Evolutionary conservation across 441 rosid species (phyloP), one percentile per base, ranked within the genome.

Genomic region (Omphalea diandra): DNA sequence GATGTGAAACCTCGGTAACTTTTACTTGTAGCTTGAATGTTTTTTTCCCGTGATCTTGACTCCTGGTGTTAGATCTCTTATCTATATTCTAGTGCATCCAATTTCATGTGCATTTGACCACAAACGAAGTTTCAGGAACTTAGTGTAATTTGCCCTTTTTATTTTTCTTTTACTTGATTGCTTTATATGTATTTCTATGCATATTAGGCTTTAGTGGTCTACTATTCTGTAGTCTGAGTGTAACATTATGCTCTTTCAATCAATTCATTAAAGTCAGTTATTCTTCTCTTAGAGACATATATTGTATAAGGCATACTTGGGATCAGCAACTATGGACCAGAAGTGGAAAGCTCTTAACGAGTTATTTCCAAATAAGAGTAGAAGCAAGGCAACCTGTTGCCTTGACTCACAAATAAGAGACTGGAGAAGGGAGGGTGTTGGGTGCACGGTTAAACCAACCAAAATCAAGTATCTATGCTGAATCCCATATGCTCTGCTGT

Each of bases 1-100:
- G 86, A 88, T 77, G 94, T 88, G 78, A 88, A 88, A 79, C 90
- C 94, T 64, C 83, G 87, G 93, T 88, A 83, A 71, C 18, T 33
- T 46, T 58, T 58, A 41, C 32, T 54, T 56, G 31, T 32, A 33
- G 12, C 33, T 47, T 38, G 53, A 10, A 22, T 32, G 32, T n/a
- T 32, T 60, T 36, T 15, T 44, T 12, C 2, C 0, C 24, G n/a
- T 22, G 27, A 33, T 66, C 47, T 66, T 38, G 46, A 9, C 46
- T 60, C 8, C 18, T 38, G 18, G 15, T 60, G 3, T 60, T 38
- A 20, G 64, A 32, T n/a, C 7, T 27, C 18, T 5, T 55, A 1
- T 50, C 10, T 14, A 35, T n/a, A n/a, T n/a, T n/a, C n/a, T n/a
- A n/a, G n/a, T n/a, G n/a, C n/a, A n/a, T n/a, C n/a, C n/a, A 15